Base-by-base conservation (phyloP, 1,284 basidiomycete species). In the Pascua sp. region DNA sequence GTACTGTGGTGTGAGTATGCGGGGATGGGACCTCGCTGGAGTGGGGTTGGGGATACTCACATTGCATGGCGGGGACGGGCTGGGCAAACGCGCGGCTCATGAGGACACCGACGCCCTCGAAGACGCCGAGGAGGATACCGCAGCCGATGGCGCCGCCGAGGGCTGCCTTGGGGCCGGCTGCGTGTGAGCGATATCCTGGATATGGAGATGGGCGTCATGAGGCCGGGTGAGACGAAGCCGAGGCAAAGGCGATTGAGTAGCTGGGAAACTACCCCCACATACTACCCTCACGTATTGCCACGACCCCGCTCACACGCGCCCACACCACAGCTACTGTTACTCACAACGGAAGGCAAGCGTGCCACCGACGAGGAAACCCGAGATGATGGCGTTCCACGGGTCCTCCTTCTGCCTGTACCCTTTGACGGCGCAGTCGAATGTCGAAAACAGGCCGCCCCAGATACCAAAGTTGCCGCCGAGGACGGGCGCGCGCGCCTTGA, bases 331-430 rank as follows among this genome's bases (percentile, higher is more conserved):
- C 36, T n/a, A 87, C 90, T 80, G 5, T 18, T n/a, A 87, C 90
- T 80, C 77, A 96, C 94, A 90, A 79, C 95, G 85, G 61, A 91
- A 85, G 53, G 96, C 96, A 52, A 99, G 79, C 75, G 90, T 95
- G 56, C 95, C 95, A 78, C 96, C 96, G 36, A 95, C 98, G 84
- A 96, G 85, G 81, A 98, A 98, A 45, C 96, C 95, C 47, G 95
- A 92, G 56, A 96, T 89, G 72, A 99, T 98, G 44, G 93, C 93
- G 76, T 99, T 99, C 93, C 94, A 98, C 51, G 94, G 90, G 78
- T 99, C 96, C 79, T 99, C 96, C 78, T 98, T 98, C 81, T 98
- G 95, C 72, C 96, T 82, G 81, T 86, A 90, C 11, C 93, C 93
- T 79, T 98, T 98, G 63, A 98, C 90, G 1, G 92, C 91, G 78